A percentile compares a stretch with the other conserved stretches of the same genome.
Evolutionary conservation across 2,329 filamentous ascomycete genomes (phyloP).

Genomic region (Nemania bipapillata): DNA sequence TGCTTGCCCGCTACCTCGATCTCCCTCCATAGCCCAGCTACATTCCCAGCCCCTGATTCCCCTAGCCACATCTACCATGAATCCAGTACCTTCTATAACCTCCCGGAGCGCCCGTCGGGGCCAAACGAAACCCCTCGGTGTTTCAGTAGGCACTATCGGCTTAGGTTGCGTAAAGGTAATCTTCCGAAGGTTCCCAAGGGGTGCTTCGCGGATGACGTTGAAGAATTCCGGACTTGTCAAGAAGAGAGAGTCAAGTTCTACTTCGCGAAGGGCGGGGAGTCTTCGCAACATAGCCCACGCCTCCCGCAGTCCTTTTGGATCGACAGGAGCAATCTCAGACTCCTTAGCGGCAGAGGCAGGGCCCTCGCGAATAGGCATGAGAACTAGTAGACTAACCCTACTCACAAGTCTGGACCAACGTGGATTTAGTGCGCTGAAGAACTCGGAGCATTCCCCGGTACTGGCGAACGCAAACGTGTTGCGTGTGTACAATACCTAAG

Average conservation of each 20-base stretch:
- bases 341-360: constrained; percentile 2
- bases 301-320: not conserved
- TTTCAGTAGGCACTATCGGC: not conserved
- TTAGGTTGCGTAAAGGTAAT: constrained; percentile 30
- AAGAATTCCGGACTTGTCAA: constrained; percentile 18
- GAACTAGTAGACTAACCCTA: constrained; percentile 35
- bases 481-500: constrained; percentile 32
- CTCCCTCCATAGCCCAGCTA: constrained; percentile 17
- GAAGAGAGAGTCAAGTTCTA: constrained; percentile 37
- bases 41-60: constrained; percentile 26
- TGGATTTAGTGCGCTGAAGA: constrained; percentile 18
- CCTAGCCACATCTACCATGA: constrained; percentile 24
- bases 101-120: constrained; percentile 17
- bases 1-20: not conserved
- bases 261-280: constrained; percentile 22
- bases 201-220: constrained; percentile 10
- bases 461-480: constrained; percentile 36
- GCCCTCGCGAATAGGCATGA: not conserved
- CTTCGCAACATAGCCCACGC: constrained; percentile 16
- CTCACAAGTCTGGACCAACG: constrained; percentile 28
- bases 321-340: not conserved
- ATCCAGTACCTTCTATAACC: constrained; percentile 22
- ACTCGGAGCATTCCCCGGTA: constrained; percentile 28
- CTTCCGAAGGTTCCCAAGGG: constrained; percentile 25
- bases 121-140: constrained; percentile 32